Evolutionary conservation across 441 rosid genomes (phyloP), one percentile per base, ranked within the genome.

Genomic region (Metrosideros polymorpha): DNA sequence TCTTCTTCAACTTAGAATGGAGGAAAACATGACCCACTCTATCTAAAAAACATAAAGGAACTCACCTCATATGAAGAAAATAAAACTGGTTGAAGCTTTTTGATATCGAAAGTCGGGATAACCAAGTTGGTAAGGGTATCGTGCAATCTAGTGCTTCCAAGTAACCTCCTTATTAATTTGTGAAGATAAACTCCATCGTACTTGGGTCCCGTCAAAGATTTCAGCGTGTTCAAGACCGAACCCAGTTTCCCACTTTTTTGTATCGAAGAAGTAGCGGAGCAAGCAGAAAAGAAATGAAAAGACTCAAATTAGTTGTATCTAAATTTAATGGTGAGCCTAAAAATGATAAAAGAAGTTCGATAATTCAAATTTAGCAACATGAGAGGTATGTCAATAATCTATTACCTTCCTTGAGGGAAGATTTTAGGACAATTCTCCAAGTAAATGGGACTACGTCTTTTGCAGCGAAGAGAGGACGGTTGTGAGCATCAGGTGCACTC

Each of bases 381-480:
- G 76, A 63, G 76, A 32, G 43, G 43, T 19, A 83, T 30, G 55
- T 83, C 17, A 22, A 49, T 10, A 32, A 49, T n/a, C 45, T 27
- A 52, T 49, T 53, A 49, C 54, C 51, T 24, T 42, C 15, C 55
- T 66, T 85, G 90, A 85, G 91, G 89, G 71, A 90, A 91, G 66
- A 87, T 86, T 52, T 85, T 85, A 35, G 91, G 87, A 43, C 86
- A 61, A 53, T 89, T 85, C 53, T 86, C 66, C 43, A 83, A 56
- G 87, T 89, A 89, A 50, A 87, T 9, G 86, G 86, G 52, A 79
- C 84, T 32, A 89, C 86, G 3, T 89, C 90, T 52, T 89, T 88
- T 3, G 89, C 91, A 66, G 9, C 29, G 63, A 7, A 89, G 10
- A 87, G 56, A 43, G 90, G 92, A 18, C 86, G 87, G 7, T 85